These are phyloP conservation scores for Ogataea parapolymorpha DNA, from an alignment of 805 yeast species.

Conservation along the genomic window DNA sequence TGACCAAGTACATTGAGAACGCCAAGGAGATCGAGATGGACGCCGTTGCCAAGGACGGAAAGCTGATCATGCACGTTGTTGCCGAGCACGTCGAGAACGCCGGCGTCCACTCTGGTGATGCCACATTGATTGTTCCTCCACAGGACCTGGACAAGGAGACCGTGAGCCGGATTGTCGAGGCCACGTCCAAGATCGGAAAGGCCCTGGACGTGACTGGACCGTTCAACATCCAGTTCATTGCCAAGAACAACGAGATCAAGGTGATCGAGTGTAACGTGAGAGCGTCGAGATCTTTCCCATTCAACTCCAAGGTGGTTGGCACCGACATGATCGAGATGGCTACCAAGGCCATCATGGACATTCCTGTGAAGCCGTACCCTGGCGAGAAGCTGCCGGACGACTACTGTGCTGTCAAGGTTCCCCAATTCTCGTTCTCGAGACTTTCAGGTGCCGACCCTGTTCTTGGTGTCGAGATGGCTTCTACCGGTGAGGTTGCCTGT, in stretches of 20 bases:
- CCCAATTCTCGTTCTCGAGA: slow-evolving; percentile 96
- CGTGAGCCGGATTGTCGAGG: slow-evolving; percentile 85
- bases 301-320: slow-evolving; percentile 95
- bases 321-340: slow-evolving; percentile 97
- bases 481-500: slow-evolving; percentile 98
- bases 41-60: slow-evolving; percentile 94
- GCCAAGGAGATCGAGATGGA: slow-evolving; percentile 99
- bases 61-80: slow-evolving; percentile 93
- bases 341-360: slow-evolving; percentile 88
- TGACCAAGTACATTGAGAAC: slow-evolving; percentile 92
- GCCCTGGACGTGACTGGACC: slow-evolving; percentile 98
- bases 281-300: slow-evolving; percentile 99
- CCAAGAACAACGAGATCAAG: slow-evolving; percentile 92
- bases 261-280: slow-evolving; percentile 98
- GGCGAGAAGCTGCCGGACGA: slow-evolving; percentile 84
- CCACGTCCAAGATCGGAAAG: slow-evolving; percentile 92
- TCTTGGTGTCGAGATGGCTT: slow-evolving; percentile 98
- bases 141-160: slow-evolving; percentile 93
- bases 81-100: slow-evolving; percentile 99
- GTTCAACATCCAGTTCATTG: slow-evolving; percentile 93
- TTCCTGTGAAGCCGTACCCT: slow-evolving; percentile 88
- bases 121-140: slow-evolving; percentile 94
- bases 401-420: slow-evolving; percentile 94
- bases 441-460: slow-evolving; percentile 98
- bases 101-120: slow-evolving; percentile 99